phyloP scores from a whole-genome alignment of 768 basidiomycete species.

The Pleurotus djamor region DNA sequence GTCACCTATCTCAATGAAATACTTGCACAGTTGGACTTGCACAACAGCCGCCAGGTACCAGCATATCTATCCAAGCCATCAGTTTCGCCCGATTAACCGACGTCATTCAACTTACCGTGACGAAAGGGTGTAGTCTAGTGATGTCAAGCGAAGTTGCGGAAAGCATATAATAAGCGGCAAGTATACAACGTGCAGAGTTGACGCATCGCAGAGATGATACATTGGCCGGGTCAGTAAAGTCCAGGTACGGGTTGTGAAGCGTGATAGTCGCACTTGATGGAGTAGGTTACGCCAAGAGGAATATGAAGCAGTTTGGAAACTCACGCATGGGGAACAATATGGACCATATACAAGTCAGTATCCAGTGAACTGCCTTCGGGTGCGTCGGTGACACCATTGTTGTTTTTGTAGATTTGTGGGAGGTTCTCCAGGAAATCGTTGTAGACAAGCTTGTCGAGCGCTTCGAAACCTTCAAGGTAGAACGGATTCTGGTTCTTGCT shows the following conservation, averaged over 20 bases:
- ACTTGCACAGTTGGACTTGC: constrained; percentile 83
- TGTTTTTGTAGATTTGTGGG: constrained; percentile 65
- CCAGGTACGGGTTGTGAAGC: constrained; percentile 80
- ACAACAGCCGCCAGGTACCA: constrained; percentile 92
- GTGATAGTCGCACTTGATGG: constrained; percentile 76
- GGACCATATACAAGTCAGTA: constrained; percentile 86
- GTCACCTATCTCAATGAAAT: constrained; percentile 83
- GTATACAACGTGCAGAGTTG: constrained; percentile 70
- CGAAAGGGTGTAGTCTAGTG: constrained; percentile 77
- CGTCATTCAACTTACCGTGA: constrained; percentile 50
- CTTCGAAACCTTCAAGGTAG: constrained; percentile 60
- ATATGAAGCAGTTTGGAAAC: constrained; percentile 22
- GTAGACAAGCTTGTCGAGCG: constrained; percentile 67
- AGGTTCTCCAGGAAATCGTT: constrained; percentile 68
- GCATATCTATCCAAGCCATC: constrained; percentile 59
- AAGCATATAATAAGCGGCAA: constrained; percentile 72
- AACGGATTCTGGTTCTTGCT: constrained; percentile 77
- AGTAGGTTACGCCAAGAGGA: neutral
- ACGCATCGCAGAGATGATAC: constrained; percentile 73
- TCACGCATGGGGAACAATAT: constrained; percentile 84
- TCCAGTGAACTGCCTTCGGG: constrained; percentile 62
- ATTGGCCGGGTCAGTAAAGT: constrained; percentile 65
- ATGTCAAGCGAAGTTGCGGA: constrained; percentile 84
- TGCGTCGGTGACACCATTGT: constrained; percentile 57
- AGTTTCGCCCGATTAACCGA: neutral